Conservation (phyloP, 345 rosid genomes). For the Corchorus capsularis region DNA sequence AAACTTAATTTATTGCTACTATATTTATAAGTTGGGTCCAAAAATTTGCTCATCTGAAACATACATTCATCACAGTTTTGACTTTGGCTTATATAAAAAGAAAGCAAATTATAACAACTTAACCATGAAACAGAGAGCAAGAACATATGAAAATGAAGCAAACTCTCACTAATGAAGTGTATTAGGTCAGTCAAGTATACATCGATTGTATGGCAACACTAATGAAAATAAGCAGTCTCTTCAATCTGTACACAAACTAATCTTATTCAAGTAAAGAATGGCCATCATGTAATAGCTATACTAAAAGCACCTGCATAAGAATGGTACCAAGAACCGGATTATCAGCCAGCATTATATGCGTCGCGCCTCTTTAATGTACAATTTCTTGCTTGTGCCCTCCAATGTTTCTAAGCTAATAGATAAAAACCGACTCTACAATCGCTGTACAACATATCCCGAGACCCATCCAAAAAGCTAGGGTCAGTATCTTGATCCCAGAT, state of each 20-base stretch:
- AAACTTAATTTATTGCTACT: too few species aligned
- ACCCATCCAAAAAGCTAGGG: constrained; percentile 29
- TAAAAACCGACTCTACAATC: constrained; percentile 29
- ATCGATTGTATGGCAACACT: not conserved
- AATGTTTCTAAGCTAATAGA: not conserved
- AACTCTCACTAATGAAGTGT: not conserved
- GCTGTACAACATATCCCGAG: constrained; percentile 31
- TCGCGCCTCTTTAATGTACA: constrained; percentile 11
- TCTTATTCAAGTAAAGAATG: constrained; percentile 24
- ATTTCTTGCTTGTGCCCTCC: not conserved
- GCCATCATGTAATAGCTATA: not conserved
- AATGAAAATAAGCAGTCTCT: not conserved
- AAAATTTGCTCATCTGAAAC: too few species aligned
- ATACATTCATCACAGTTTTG: too few species aligned
- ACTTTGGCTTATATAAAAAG: too few species aligned
- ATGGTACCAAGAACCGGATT: constrained; percentile 8
- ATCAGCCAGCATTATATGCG: not conserved
- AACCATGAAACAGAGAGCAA: not conserved
- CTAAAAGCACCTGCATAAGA: not conserved
- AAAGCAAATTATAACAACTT: not conserved
- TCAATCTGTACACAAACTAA: not conserved
- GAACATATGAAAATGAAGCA: not conserved
- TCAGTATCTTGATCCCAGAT: constrained; percentile 17
- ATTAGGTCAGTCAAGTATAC: not conserved
- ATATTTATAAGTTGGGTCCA: too few species aligned